Conservation (phyloP, 2,329 filamentous ascomycete genomes). For the Xylaria sp. region DNA sequence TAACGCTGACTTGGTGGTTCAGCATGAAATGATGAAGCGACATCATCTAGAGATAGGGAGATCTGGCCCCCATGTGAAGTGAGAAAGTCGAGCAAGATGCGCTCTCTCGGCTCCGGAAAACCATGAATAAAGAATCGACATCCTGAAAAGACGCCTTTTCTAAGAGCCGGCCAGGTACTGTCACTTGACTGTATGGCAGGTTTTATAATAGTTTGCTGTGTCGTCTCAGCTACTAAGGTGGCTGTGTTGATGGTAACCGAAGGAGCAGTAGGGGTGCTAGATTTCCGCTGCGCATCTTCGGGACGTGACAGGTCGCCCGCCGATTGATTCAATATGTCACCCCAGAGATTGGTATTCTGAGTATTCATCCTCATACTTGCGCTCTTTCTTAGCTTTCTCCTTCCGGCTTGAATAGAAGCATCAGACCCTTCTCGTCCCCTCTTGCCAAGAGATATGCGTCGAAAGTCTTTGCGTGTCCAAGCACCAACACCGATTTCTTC, state of each 20-base stretch:
- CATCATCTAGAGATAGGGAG: conserved; percentile 50
- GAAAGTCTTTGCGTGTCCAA: conserved; percentile 64
- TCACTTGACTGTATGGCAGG: conserved; percentile 2
- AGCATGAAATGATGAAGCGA: conserved; percentile 37
- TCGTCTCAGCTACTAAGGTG: conserved; percentile 6
- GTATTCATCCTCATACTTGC: conserved; percentile 82
- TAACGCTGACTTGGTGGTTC: conserved; percentile 50
- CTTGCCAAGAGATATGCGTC: conserved; percentile 61
- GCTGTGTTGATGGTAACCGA: conserved; percentile 2
- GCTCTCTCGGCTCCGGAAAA: conserved; percentile 59
- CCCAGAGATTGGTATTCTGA: conserved; percentile 87
- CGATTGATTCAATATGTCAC: conserved; percentile 69
- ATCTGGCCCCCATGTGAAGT: conserved; percentile 54
- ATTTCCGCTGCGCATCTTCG: conserved; percentile 17
- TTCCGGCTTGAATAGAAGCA: conserved; percentile 59
- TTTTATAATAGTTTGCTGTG: neutral
- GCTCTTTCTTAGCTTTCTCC: conserved; percentile 83
- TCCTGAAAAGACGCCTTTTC: conserved; percentile 56
- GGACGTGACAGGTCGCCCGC: conserved; percentile 38
- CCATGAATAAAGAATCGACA: conserved; percentile 66
- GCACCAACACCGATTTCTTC: conserved; percentile 79
- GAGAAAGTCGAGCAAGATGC: conserved; percentile 55
- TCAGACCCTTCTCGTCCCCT: conserved; percentile 58
- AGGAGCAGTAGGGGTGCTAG: conserved; percentile 22
- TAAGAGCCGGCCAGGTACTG: conserved; percentile 29